Evolutionary conservation across 345 rosid genomes (phyloP).

Genomic region (Trapa incisa): DNA sequence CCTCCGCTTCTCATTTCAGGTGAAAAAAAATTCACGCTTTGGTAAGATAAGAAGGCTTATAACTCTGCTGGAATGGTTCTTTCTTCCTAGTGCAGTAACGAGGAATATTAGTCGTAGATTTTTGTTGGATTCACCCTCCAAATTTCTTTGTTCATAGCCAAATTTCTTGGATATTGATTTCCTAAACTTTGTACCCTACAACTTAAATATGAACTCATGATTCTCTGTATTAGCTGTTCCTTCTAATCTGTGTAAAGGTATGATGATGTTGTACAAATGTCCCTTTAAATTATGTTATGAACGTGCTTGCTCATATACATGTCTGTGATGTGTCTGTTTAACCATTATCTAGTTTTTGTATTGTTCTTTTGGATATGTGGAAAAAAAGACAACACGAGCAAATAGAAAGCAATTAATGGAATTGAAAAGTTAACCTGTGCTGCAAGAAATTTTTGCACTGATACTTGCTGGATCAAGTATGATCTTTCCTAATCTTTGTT

Average conservation of each 20-base stretch:
- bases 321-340: neutral
- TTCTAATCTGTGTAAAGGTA: no score
- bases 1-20: constrained; percentile 73
- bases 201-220: no score
- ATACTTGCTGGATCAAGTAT: neutral
- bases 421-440: neutral
- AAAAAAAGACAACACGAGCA: neutral
- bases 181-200: no score
- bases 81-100: neutral
- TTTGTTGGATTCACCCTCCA: neutral
- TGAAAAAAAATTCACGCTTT: neutral
- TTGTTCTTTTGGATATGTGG: neutral
- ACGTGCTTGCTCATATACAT: neutral
- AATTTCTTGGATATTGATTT: neutral
- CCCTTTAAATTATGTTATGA: neutral
- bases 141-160: neutral
- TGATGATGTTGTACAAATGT: neutral
- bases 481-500: neutral
- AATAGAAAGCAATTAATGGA: neutral
- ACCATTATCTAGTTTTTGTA: neutral
- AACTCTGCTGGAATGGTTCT: neutral
- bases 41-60: neutral
- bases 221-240: no score
- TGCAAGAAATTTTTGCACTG: neutral
- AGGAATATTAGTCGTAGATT: neutral